Conservation (phyloP, 148 eudicot genomes). For the Vaccinium myrtillus region DNA sequence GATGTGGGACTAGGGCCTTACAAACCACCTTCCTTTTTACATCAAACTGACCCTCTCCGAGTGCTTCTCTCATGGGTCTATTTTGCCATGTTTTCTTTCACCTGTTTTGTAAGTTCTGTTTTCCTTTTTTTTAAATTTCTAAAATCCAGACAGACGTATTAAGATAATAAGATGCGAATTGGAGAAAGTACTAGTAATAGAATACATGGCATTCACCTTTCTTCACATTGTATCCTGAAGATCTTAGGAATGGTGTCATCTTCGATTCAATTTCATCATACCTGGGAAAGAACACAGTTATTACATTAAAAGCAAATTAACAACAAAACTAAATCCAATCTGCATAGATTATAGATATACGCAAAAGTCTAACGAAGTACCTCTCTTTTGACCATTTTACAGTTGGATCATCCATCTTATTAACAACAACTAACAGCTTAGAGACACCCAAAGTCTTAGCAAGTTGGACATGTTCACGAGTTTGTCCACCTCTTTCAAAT, state of each 20-base stretch:
- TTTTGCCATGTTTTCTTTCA: too few relatives aligned
- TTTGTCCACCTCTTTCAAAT: constrained; percentile 96
- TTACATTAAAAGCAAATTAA: not conserved
- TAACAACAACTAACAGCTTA: constrained; percentile 82
- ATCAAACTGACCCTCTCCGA: too few relatives aligned
- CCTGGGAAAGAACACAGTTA: constrained; percentile 33
- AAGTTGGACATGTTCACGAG: constrained; percentile 93
- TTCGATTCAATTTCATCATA: constrained; percentile 88
- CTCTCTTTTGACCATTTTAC: constrained; percentile 95
- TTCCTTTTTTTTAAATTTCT: too few relatives aligned
- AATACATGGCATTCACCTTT: constrained; percentile 50
- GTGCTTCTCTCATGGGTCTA: too few relatives aligned
- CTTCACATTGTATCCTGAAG: constrained; percentile 90
- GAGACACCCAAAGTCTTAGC: constrained; percentile 96
- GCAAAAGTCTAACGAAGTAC: constrained; percentile 27
- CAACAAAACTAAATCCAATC: not conserved
- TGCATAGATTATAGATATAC: too few relatives aligned
- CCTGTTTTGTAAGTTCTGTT: too few relatives aligned
- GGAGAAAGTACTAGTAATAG: not conserved
- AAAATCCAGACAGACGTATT: too few relatives aligned
- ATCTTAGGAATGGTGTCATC: constrained; percentile 70
- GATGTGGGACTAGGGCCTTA: too few relatives aligned
- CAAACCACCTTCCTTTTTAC: too few relatives aligned
- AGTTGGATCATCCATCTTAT: constrained; percentile 97
- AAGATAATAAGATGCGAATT: too few relatives aligned